A percentile compares a stretch with the other conserved stretches of the same genome.
Conservation (phyloP, 192 early-diverging fungal species). For the Blastocladiella britannica region DNA sequence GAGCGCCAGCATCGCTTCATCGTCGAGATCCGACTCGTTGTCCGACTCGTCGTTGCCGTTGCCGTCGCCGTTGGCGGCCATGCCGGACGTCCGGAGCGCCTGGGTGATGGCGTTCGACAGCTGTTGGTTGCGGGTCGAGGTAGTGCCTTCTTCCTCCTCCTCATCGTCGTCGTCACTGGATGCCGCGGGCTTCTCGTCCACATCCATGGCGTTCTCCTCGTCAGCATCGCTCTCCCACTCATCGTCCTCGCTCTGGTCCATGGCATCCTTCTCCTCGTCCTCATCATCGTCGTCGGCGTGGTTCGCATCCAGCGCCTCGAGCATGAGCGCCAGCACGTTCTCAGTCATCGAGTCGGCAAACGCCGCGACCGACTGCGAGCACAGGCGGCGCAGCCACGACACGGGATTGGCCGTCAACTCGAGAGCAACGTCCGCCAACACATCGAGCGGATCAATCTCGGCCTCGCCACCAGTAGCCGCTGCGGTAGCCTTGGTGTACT, state of each 20-base stretch:
- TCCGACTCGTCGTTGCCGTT: too few species aligned
- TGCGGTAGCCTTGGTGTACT: too few species aligned
- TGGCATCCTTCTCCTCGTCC: not conserved
- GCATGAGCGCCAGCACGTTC: not conserved
- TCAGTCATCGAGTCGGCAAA: not conserved
- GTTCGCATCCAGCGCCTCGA: not conserved
- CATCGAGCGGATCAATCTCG: not conserved
- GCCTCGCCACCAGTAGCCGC: too few species aligned
- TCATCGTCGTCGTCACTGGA: not conserved
- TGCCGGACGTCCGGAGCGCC: slow-evolving; percentile 1
- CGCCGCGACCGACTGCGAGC: not conserved
- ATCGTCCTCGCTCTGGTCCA: not conserved
- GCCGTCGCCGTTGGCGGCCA: not conserved
- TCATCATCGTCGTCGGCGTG: not conserved
- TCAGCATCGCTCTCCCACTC: not conserved
- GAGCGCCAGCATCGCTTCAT: not conserved
- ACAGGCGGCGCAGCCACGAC: not conserved
- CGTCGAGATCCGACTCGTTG: not conserved
- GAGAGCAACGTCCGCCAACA: not conserved
- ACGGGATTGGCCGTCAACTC: not conserved
- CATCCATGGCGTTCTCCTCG: not conserved
- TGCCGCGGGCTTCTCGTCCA: not conserved
- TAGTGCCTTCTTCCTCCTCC: not conserved
- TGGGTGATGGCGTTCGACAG: not conserved
- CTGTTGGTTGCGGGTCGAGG: not conserved